Base-by-base conservation (phyloP, 78 protist genomes). In the Dictyostelium purpureum region DNA sequence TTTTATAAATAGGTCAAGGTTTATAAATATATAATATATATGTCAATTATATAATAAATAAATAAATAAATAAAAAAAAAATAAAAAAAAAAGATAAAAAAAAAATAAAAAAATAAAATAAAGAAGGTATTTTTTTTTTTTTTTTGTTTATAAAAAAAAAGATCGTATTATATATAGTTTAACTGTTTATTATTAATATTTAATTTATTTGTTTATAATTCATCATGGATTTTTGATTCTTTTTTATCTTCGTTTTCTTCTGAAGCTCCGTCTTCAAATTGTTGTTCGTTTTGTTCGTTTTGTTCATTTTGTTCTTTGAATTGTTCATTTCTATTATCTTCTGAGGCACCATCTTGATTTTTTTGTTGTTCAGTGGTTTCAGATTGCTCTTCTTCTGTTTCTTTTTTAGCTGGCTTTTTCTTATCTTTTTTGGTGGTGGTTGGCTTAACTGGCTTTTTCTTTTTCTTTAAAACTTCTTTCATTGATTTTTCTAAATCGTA, bases 401-500 rank as follows among this genome's bases (percentile, higher is more conserved):
- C 76, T 6, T 31, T 35, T 21, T n/a, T 43, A 4, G 89, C 21
- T 63, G 26, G 26, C 12, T 59, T 21, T 54, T 21, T 21, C 37
- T 24, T 70, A 16, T 56, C 24, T 70, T 79, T 79, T 43, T 70
- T 59, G 6, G 63, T 33, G 47, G 56, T 21, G 0, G 45, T 4
- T 78, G 69, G 73, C 40, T 35, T 35, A 73, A 47, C 61, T 11
- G 87, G 63, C 14, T 47, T 47, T 31, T 26, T 70, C 61, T 82
- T 82, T 69, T 65, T 52, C 37, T 85, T 85, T 16, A 59, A 16
- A 19, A 56, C 14, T 24, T 85, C 92, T 45, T 85, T 85, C 21
- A 73, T 28, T 6, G 40, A n/a, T 40, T 45, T 85, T 43, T 85
- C 92, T 21, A 85, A 12, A 31, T 70, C 82, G 19, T 51, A 66